Conservation (phyloP, 106 monocot genomes). For the Agapanthus africanus region DNA sequence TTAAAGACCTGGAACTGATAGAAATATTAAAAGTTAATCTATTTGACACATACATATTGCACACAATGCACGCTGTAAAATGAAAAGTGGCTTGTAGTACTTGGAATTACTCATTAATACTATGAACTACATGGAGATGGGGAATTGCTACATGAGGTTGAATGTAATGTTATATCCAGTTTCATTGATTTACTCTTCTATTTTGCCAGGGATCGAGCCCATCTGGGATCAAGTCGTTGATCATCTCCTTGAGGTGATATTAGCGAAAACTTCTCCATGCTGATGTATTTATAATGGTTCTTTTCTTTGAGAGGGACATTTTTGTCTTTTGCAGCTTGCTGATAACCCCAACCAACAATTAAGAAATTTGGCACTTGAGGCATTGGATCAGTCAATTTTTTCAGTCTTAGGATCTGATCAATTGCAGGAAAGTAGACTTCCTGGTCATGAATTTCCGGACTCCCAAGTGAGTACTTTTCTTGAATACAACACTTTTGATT, state of each 20-base stretch:
- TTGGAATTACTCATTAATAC: background rate
- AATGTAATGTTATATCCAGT: background rate
- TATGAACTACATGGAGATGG: background rate
- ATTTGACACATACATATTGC: background rate
- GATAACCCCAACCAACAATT: constrained; percentile 56
- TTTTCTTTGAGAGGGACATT: constrained; percentile 9
- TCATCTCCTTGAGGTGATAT: constrained; percentile 85
- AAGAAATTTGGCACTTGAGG: constrained; percentile 77
- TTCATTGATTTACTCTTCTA: constrained; percentile 8
- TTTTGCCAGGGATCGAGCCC: constrained; percentile 56
- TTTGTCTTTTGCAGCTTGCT: constrained; percentile 59
- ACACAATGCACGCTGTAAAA: too few relatives aligned
- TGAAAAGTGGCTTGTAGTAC: background rate
- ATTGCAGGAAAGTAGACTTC: constrained; percentile 27
- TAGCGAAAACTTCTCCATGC: background rate
- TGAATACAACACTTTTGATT: background rate
- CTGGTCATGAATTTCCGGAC: constrained; percentile 18
- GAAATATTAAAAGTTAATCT: background rate
- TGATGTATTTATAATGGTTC: background rate
- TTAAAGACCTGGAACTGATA: background rate
- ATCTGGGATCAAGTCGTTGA: constrained; percentile 90
- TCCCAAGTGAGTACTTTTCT: constrained; percentile 28
- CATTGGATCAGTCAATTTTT: constrained; percentile 86
- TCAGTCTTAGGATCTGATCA: constrained; percentile 76
- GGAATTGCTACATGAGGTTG: background rate